Percentiles rank a stretch among this genome's conserved stretches.
Conservation (phyloP, 495 filamentous ascomycete genomes). For the Daldinia decipiens region DNA sequence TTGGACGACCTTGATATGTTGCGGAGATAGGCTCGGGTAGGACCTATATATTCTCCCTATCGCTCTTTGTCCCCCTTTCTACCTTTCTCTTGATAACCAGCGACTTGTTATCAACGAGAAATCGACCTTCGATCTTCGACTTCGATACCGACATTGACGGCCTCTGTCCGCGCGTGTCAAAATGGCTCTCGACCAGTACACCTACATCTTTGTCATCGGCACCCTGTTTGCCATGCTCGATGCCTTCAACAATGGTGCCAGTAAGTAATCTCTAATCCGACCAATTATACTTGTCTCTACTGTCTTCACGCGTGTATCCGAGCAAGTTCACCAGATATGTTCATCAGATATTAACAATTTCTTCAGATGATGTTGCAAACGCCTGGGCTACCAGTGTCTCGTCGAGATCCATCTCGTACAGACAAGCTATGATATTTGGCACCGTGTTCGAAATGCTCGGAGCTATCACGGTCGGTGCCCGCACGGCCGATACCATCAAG, state of each 20-base stretch:
- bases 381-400: slow-evolving; percentile 76
- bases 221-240: slow-evolving; percentile 73
- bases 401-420: slow-evolving; percentile 70
- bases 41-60: slow-evolving; percentile 38
- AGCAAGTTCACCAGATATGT: slow-evolving; percentile 52
- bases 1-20: not conserved
- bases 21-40: slow-evolving; percentile 20
- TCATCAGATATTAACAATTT: slow-evolving; percentile 58
- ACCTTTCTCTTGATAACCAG: slow-evolving; percentile 22
- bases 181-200: slow-evolving; percentile 66
- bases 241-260: slow-evolving; percentile 73
- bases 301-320: not conserved
- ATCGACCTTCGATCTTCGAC: slow-evolving; percentile 10
- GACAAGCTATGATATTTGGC: slow-evolving; percentile 70
- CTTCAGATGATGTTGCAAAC: slow-evolving; percentile 76
- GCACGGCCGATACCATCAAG: slow-evolving; percentile 69
- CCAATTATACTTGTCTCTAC: not conserved
- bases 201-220: slow-evolving; percentile 73
- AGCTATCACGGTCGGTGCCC: slow-evolving; percentile 68
- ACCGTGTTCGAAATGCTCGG: slow-evolving; percentile 69
- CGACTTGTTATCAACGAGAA: slow-evolving; percentile 5
- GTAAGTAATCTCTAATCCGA: slow-evolving; percentile 53
- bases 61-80: slow-evolving; percentile 4
- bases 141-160: slow-evolving; percentile 17
- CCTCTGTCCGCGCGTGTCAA: slow-evolving; percentile 22